Evolutionary conservation across 192 early-diverging fungal genomes (phyloP), one percentile per base, ranked within the genome.

Genomic region (Linnemannia elongata): DNA sequence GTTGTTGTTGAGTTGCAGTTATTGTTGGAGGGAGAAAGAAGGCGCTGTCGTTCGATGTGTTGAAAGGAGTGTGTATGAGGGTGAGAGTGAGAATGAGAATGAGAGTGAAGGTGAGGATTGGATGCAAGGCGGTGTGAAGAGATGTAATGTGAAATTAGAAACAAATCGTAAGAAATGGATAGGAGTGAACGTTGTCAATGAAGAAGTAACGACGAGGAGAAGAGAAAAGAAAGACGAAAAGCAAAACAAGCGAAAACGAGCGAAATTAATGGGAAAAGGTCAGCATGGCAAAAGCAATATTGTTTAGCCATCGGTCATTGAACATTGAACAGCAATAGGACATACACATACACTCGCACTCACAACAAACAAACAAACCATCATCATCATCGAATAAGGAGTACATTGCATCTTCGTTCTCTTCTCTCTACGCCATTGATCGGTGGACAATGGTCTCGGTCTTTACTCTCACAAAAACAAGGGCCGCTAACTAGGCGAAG

Each of bases 401-500:
- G 49, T 22, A 52, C 49, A 52, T 52, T 20, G 17, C 49, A 52
- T 22, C 15, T 5, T 20, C 17, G 17, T 18, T 20, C 47, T 45
- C 44, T 7, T 45, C 44, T 7, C 13, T 22, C 49, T 52, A 20
- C 49, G 49, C 49, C 49, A 15, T 52, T 35, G 60, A 10, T 30
- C 10, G 30, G 60, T 10, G 30, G 27, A 33, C 55, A 60, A 60
- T 27, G 30, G 60, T 66, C 60, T 66, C 69, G 39, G 38, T 42
- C 39, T 17, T 71, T 41, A 35, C 38, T 41, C 18, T 39, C 38
- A 3, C 30, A 33, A 49, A 7, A 45, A 22, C 52, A 75, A 75
- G 74, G 72, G 9, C 72, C 72, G 35, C 70, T 22, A 72, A 52
- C 70, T 38, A 72, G 24, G 41, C 70, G 36, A 72, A 72, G 41